Evolutionary conservation across 2,329 filamentous ascomycete species (phyloP).

Genomic region (Phaeosphaeria sp.): DNA sequence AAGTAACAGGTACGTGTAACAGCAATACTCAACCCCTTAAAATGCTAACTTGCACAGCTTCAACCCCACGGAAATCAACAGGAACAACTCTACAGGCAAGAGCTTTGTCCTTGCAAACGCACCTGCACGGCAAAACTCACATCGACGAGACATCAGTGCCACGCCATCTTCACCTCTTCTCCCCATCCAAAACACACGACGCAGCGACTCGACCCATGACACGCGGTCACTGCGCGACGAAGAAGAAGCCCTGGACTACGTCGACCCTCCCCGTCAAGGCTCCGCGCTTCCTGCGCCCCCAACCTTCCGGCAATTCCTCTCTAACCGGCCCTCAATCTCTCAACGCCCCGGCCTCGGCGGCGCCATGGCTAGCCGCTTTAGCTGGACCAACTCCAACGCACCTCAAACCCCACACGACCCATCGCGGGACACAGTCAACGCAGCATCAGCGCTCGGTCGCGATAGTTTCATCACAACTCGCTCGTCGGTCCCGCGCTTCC

Average conservation of each 20-base stretch:
- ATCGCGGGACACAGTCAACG: constrained; percentile 29
- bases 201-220: constrained; percentile 41
- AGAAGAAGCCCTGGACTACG: constrained; percentile 25
- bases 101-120: constrained; percentile 37
- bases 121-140: constrained; percentile 31
- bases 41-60: constrained; percentile 25
- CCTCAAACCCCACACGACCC: constrained; percentile 47
- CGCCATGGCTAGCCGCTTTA: constrained; percentile 42
- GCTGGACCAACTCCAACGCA: constrained; percentile 50
- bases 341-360: constrained; percentile 33
- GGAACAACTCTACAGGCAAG: constrained; percentile 12
- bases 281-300: constrained; percentile 39
- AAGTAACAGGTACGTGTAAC: constrained; percentile 33
- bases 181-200: constrained; percentile 31
- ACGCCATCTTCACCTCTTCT: constrained; percentile 42
- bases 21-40: neutral
- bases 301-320: constrained; percentile 48
- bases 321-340: constrained; percentile 43
- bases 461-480: constrained; percentile 47
- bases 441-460: constrained; percentile 26
- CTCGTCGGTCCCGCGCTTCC: constrained; percentile 48
- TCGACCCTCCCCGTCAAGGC: constrained; percentile 21
- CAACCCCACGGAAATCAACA: constrained; percentile 19
- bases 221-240: constrained; percentile 35
- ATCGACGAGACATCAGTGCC: constrained; percentile 36